Conservation (phyloP, 805 yeast genomes). For the Cyberlindnera euphorbiae region DNA sequence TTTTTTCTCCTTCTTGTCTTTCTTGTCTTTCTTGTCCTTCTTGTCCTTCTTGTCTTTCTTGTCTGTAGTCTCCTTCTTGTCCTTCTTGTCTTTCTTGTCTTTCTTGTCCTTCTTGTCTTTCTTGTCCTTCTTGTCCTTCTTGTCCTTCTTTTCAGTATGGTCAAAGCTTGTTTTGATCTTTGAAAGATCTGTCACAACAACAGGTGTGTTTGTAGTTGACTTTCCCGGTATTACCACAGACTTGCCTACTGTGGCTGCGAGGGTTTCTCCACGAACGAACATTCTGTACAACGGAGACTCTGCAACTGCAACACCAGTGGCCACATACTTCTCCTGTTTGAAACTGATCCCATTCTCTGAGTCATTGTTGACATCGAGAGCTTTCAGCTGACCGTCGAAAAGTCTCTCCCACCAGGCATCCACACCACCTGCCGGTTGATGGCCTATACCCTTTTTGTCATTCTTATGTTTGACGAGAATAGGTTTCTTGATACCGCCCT, state of each 20-base stretch:
- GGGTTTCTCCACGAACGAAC: conserved; percentile 85
- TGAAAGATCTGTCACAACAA: conserved; percentile 1
- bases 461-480: conserved; percentile 85
- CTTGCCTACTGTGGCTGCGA: conserved; percentile 67
- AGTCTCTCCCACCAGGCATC: conserved; percentile 97
- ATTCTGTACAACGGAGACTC: conserved; percentile 73
- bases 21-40: conserved; percentile 22
- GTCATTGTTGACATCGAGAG: conserved; percentile 51
- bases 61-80: conserved; percentile 19
- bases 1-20: conserved; percentile 27
- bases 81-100: conserved; percentile 23
- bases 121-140: conserved; percentile 16
- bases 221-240: conserved; percentile 18
- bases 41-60: conserved; percentile 6
- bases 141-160: conserved; percentile 19
- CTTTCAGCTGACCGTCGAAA: conserved; percentile 88
- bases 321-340: conserved; percentile 47
- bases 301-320: conserved; percentile 42
- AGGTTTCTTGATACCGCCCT: conserved; percentile 81
- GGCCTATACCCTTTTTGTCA: conserved; percentile 89
- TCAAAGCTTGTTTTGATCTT: conserved; percentile 15
- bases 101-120: conserved; percentile 23
- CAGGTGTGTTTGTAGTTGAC: neutral
- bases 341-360: conserved; percentile 38
- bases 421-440: conserved; percentile 47